A percentile compares a stretch with the other conserved stretches of the same genome.
Evolutionary conservation across 2,329 filamentous ascomycete species (phyloP).

Genomic region (Pseudogymnoascus sp.): DNA sequence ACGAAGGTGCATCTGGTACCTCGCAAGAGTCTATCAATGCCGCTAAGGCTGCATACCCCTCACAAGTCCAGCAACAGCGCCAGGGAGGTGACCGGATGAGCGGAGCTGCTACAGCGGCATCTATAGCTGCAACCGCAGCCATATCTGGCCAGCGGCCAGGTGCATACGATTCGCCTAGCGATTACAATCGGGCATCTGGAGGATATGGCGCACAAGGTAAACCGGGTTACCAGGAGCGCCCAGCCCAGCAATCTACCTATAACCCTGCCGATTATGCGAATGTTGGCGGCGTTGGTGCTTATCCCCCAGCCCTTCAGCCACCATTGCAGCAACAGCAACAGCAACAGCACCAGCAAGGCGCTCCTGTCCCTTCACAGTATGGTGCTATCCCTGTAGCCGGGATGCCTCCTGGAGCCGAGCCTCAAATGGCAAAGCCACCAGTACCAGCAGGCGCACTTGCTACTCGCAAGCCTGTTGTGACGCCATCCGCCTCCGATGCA

Average conservation of each 20-base stretch:
- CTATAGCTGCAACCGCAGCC: slow-evolving; percentile 47
- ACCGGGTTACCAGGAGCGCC: slow-evolving; percentile 23
- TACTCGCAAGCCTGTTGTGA: slow-evolving; percentile 41
- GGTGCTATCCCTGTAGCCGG: neutral
- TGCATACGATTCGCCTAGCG: slow-evolving; percentile 23
- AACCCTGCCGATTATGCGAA: slow-evolving; percentile 71
- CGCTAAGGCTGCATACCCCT: slow-evolving; percentile 54
- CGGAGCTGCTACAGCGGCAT: slow-evolving; percentile 46
- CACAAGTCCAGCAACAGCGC: slow-evolving; percentile 29
- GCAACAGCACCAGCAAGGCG: slow-evolving; percentile 26
- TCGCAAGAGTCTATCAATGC: slow-evolving; percentile 52
- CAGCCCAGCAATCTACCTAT: slow-evolving; percentile 55
- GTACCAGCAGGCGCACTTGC: slow-evolving; percentile 26
- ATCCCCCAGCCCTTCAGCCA: slow-evolving; percentile 31
- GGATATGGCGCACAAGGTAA: slow-evolving; percentile 15
- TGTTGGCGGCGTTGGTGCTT: slow-evolving; percentile 47
- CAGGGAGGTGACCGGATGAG: slow-evolving; percentile 41
- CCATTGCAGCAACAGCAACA: slow-evolving; percentile 33
- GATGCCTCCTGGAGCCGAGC: slow-evolving; percentile 14
- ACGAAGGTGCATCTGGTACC: slow-evolving; percentile 31
- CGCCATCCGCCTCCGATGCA: slow-evolving; percentile 62
- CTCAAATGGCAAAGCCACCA: slow-evolving; percentile 14
- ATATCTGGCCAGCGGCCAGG: slow-evolving; percentile 40
- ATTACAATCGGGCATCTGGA: slow-evolving; percentile 20
- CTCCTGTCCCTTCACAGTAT: slow-evolving; percentile 21